Evolutionary conservation across 352 stramenopile genomes (phyloP).

Genomic region (Pythium plurisporium): DNA sequence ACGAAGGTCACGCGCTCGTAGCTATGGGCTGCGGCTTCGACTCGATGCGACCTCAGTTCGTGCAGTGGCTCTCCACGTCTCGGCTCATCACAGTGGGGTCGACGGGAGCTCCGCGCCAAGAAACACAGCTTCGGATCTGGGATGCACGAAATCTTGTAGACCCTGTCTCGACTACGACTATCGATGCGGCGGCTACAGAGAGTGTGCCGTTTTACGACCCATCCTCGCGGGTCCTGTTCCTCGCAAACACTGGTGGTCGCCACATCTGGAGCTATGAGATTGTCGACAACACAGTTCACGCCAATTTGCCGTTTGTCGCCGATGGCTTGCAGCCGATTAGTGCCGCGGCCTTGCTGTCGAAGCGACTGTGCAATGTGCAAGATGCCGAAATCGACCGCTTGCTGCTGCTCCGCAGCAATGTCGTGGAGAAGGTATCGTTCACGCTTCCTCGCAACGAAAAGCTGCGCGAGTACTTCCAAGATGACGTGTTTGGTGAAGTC

Average conservation of each 20-base stretch:
- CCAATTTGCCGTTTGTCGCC: conserved; percentile 64
- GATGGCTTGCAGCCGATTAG: conserved; percentile 43
- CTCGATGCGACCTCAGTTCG: conserved; percentile 63
- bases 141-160: conserved; percentile 70
- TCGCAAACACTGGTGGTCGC: conserved; percentile 57
- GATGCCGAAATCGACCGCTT: conserved; percentile 64
- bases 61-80: conserved; percentile 42
- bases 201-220: conserved; percentile 61
- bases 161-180: conserved; percentile 35
- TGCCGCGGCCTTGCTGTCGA: conserved; percentile 57
- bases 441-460: conserved; percentile 59
- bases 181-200: conserved; percentile 33
- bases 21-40: conserved; percentile 70
- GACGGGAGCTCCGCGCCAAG: conserved; percentile 50
- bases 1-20: conserved; percentile 36
- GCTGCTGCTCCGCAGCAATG: conserved; percentile 50
- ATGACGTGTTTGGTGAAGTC: conserved; percentile 61
- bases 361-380: conserved; percentile 55
- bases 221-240: conserved; percentile 62
- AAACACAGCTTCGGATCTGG: conserved; percentile 72
- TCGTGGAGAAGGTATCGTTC: conserved; percentile 60
- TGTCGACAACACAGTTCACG: conserved; percentile 32
- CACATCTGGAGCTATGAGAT: conserved; percentile 80
- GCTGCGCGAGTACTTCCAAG: conserved; percentile 74
- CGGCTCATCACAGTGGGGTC: conserved; percentile 41